Evolutionary conservation across 805 yeast genomes (phyloP), one percentile per base, ranked within the genome.

Genomic region (Huiozyma sinensis): DNA sequence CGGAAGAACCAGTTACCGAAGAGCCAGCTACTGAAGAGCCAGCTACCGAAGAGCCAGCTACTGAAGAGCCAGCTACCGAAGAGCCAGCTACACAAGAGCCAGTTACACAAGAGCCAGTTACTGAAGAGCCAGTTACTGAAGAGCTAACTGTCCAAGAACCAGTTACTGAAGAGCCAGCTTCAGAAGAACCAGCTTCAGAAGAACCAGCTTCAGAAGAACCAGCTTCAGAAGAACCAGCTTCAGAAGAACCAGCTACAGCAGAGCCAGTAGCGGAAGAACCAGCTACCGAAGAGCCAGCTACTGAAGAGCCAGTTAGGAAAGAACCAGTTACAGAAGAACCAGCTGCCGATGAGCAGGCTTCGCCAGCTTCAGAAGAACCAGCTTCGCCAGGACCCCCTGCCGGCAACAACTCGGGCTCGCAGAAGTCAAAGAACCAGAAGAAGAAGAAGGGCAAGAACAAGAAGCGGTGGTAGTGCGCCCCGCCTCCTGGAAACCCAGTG

Each of bases 1-100:
- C 30, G 38, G 44, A 48, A 46, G 50, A 54, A 50, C 41, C 49
- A 41, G 38, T 9, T 67, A 65, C 42, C n/a, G 54, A 33, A 42
- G 49, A 45, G 49, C 41, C 50, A 44, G 39, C 11, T 68, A 65
- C 44, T 17, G 53, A 37, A 44, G 47, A 45, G 28, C 33, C 36
- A 13, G 37, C 31, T 8, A 40, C 39, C n/a, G 51, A 38, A 37
- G 43, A 31, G 47, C 39, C 45, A 31, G 45, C 28, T 29, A 38
- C 34, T 44, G 42, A 38, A 44, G 42, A 44, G 43, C 35, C 45
- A 40, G 33, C 29, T 13, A 33, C 28, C 10, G 33, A 36, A 48
- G 49, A 53, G 47, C 40, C 49, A 41, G 41, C 28, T 68, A 66
- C 11, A 28, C 40, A 37, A 35, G 42, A 36, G 33, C 36, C 38